Evolutionary conservation across 2,329 filamentous ascomycete genomes (phyloP).

Genomic region (Colletotrichum cordylinicola): DNA sequence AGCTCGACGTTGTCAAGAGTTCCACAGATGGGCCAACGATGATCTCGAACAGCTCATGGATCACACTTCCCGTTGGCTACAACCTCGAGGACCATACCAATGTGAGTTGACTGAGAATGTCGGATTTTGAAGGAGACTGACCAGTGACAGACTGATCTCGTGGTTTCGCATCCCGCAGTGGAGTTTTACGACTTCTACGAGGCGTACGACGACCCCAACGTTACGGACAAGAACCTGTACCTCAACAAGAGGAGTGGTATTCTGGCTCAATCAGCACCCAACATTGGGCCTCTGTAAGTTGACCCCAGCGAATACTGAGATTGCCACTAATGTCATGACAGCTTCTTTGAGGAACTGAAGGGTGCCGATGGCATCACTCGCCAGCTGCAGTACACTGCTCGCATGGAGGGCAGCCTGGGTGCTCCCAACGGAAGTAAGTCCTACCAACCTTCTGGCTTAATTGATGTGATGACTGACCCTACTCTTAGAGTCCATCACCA

Average conservation of each 20-base stretch:
- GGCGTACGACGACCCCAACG: constrained; percentile 58
- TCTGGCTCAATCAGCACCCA: constrained; percentile 68
- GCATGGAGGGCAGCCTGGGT: constrained; percentile 63
- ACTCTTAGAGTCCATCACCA: constrained; percentile 49
- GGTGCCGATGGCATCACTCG: constrained; percentile 65
- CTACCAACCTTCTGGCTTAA: neutral
- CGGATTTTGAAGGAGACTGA: neutral
- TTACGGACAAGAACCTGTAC: constrained; percentile 47
- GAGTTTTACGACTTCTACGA: constrained; percentile 70
- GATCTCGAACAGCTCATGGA: constrained; percentile 57
- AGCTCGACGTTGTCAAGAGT: constrained; percentile 57
- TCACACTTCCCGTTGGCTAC: constrained; percentile 63
- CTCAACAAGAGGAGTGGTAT: constrained; percentile 60
- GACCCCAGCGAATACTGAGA: neutral
- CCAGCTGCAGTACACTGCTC: constrained; percentile 70
- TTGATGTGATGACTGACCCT: rapidly evolving
- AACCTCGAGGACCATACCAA: constrained; percentile 64
- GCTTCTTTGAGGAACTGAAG: constrained; percentile 55
- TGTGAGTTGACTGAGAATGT: constrained; percentile 28
- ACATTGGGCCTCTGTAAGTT: constrained; percentile 64
- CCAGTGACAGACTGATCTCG: constrained; percentile 47
- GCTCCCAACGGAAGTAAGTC: constrained; percentile 34
- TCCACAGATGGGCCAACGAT: constrained; percentile 58
- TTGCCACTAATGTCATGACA: constrained; percentile 41
- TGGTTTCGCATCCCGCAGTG: constrained; percentile 48